A percentile compares a stretch with the other conserved stretches of the same genome.
These are phyloP conservation scores for Moesziomyces antarcticus DNA, from an alignment of 1,284 basidiomycete species.

Conservation along the genomic window DNA sequence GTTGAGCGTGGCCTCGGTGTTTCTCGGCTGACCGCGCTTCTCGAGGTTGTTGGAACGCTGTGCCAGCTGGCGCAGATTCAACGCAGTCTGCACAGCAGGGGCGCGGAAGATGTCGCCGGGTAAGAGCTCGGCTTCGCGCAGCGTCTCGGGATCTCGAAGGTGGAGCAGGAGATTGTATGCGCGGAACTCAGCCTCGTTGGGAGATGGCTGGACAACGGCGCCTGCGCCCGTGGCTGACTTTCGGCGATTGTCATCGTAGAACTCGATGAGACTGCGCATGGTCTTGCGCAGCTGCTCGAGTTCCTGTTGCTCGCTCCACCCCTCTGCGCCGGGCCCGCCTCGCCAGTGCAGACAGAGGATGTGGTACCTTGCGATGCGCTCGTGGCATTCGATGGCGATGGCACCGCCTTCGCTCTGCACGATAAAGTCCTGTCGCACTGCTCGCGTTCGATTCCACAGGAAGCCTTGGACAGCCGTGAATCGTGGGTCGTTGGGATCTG, in stretches of 20 bases:
- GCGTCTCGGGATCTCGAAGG: constrained; percentile 83
- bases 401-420: constrained; percentile 85
- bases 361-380: constrained; percentile 92
- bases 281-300: constrained; percentile 90
- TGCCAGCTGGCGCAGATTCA: constrained; percentile 81
- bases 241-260: constrained; percentile 79
- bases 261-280: constrained; percentile 88
- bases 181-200: constrained; percentile 92
- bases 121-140: constrained; percentile 78
- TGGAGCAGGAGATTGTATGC: constrained; percentile 93
- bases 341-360: constrained; percentile 83
- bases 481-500: constrained; percentile 70
- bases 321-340: constrained; percentile 70
- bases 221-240: constrained; percentile 38
- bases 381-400: constrained; percentile 87
- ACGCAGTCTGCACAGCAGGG: constrained; percentile 82
- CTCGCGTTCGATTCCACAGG: constrained; percentile 89
- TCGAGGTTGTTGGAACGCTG: constrained; percentile 78
- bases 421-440: constrained; percentile 92
- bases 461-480: constrained; percentile 82
- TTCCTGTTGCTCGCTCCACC: constrained; percentile 80
- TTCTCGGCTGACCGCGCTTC: constrained; percentile 68
- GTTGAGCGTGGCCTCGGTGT: constrained; percentile 72
- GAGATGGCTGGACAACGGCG: constrained; percentile 75
- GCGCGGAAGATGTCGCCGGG: constrained; percentile 78